phyloP scores from a whole-genome alignment of 768 basidiomycete species.

The Russula foetens region DNA sequence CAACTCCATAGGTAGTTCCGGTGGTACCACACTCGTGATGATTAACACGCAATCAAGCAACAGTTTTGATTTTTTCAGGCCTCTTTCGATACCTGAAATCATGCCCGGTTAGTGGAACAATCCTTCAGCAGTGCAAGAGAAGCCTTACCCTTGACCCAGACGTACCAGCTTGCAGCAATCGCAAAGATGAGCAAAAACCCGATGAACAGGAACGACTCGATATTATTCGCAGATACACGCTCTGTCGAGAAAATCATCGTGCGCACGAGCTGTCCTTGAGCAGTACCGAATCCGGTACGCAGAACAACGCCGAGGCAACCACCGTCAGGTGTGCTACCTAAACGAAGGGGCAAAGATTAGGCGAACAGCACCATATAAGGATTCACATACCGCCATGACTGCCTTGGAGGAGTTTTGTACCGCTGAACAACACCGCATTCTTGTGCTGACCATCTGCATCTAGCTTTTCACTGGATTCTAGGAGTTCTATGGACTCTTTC shows the following conservation, averaged over 20 bases:
- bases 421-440: conserved; percentile 85
- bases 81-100: conserved; percentile 71
- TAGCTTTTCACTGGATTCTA: conserved; percentile 63
- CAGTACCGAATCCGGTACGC: conserved; percentile 94
- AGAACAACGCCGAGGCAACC: conserved; percentile 91
- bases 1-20: conserved; percentile 97
- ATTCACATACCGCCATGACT: conserved; percentile 38
- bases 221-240: conserved; percentile 91
- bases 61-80: conserved; percentile 90
- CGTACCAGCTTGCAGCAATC: conserved; percentile 96
- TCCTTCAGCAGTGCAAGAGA: background rate
- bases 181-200: conserved; percentile 97
- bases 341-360: conserved; percentile 13
- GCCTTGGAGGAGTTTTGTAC: conserved; percentile 94
- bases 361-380: conserved; percentile 16
- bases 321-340: conserved; percentile 71
- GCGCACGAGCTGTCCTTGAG: conserved; percentile 93
- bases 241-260: conserved; percentile 99
- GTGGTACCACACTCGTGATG: conserved; percentile 95
- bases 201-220: conserved; percentile 95
- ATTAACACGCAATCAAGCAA: conserved; percentile 93
- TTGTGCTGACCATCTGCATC: conserved; percentile 85
- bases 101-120: background rate
- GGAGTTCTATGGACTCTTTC: conserved; percentile 88
- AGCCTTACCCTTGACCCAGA: conserved; percentile 83